Evolutionary conservation across 179 eudicot genomes (phyloP).

Genomic region (Vitellaria paradoxa): DNA sequence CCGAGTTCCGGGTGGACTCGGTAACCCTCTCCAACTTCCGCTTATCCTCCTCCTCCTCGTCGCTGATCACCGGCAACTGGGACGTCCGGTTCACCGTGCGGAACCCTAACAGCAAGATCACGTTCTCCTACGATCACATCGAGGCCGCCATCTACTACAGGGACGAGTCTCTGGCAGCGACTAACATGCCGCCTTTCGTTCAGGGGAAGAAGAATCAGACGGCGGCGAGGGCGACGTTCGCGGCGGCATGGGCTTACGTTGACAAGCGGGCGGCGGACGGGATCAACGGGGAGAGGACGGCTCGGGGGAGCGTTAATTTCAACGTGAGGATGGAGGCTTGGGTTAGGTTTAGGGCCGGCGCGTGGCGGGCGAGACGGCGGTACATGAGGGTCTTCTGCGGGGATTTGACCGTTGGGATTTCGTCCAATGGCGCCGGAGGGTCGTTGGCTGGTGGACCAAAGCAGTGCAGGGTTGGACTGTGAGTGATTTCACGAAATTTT

Average conservation of each 20-base stretch:
- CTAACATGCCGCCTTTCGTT: constrained; percentile 33
- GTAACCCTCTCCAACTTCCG: constrained; percentile 33
- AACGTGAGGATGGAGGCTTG: constrained; percentile 31
- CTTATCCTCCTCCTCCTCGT: constrained; percentile 14
- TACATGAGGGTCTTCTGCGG: constrained; percentile 33
- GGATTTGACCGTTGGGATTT: constrained; percentile 23
- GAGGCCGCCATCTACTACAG: constrained; percentile 25
- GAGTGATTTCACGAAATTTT: constrained; percentile 11
- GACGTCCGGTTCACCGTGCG: constrained; percentile 31
- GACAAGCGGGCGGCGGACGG: constrained; percentile 12
- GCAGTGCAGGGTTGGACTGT: constrained; percentile 38
- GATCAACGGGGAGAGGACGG: constrained; percentile 21
- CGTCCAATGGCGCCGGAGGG: constrained; percentile 19
- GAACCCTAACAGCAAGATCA: constrained; percentile 50
- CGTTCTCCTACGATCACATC: constrained; percentile 31
- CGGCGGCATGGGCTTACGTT: constrained; percentile 20
- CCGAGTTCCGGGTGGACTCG: constrained; percentile 36
- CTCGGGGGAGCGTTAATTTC: constrained; percentile 27
- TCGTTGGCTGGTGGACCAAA: constrained; percentile 26
- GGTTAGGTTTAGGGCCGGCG: constrained; percentile 34
- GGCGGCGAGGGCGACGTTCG: constrained; percentile 22
- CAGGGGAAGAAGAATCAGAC: constrained; percentile 36
- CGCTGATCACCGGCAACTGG: constrained; percentile 25
- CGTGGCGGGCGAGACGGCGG: constrained; percentile 35
- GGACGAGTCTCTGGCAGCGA: constrained; percentile 16